Percentiles rank a stretch among this genome's conserved stretches.
phyloP scores from a whole-genome alignment of 2,329 filamentous ascomycete species.

The Alternaria triticina region DNA sequence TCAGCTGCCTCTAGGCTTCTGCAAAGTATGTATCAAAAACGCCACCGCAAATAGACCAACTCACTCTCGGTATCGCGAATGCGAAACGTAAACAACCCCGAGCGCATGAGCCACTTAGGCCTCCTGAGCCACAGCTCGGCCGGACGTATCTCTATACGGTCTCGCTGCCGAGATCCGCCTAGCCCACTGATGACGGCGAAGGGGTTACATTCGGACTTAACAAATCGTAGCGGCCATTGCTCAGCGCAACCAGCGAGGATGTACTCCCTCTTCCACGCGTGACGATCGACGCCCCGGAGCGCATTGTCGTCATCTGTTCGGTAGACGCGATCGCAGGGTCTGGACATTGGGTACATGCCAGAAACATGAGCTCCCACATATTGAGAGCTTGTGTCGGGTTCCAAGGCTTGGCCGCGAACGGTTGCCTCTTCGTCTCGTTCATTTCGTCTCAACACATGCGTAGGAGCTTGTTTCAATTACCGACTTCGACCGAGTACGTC shows the following conservation, averaged over 20 bases:
- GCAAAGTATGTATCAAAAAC: not conserved
- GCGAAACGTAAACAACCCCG: not conserved
- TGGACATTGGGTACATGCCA: not conserved
- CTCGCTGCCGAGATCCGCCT: constrained; percentile 3
- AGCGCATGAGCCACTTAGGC: not conserved
- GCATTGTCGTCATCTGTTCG: not conserved
- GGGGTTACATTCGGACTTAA: not conserved
- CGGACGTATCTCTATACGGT: not conserved
- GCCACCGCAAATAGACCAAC: not conserved
- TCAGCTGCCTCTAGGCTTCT: not conserved
- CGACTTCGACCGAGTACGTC: not conserved
- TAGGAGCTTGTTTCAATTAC: not conserved
- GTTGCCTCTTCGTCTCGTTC: not conserved
- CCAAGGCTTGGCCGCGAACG: not conserved
- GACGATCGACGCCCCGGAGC: not conserved
- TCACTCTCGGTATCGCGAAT: not conserved
- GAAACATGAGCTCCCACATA: not conserved
- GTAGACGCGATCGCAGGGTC: not conserved
- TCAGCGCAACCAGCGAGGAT: not conserved
- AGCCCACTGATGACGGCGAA: not conserved
- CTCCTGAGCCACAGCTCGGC: not conserved
- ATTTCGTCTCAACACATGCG: not conserved
- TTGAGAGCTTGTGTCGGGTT: not conserved
- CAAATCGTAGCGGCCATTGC: not conserved
- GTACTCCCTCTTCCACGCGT: not conserved